These are phyloP conservation scores for Candida khao-thaluensis DNA, from an alignment of 805 yeast species.

Conservation along the genomic window DNA sequence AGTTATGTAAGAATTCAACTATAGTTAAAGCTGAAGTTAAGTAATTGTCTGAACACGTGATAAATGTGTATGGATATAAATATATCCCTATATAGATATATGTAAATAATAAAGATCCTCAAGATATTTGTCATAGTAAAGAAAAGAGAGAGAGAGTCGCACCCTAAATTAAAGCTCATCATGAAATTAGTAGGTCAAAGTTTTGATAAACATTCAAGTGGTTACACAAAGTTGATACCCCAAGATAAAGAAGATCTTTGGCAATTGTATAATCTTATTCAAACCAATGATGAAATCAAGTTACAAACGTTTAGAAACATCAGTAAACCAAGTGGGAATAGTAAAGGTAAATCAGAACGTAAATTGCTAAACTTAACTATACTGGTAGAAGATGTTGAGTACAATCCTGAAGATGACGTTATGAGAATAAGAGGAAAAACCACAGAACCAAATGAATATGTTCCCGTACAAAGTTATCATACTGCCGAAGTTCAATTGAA, in stretches of 20 bases:
- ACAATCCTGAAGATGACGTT: constrained; percentile 71
- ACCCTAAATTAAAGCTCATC: no score
- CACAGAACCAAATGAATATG: constrained; percentile 63
- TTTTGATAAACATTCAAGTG: constrained; percentile 19
- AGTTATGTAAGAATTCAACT: constrained; percentile 69
- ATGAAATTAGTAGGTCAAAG: constrained; percentile 55
- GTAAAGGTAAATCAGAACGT: constrained; percentile 58
- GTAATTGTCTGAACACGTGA: no score
- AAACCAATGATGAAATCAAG: constrained; percentile 70
- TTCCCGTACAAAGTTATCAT: constrained; percentile 83
- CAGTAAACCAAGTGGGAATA: constrained; percentile 35
- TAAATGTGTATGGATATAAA: no score
- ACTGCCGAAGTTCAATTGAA: constrained; percentile 78
- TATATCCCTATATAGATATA: no score
- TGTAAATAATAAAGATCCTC: no score
- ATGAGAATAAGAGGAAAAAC: constrained; percentile 82
- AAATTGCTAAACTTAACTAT: constrained; percentile 47
- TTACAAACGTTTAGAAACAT: constrained; percentile 69
- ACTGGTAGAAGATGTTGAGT: constrained; percentile 68
- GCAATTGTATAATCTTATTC: constrained; percentile 78
- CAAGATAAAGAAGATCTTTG: constrained; percentile 92
- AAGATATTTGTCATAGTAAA: no score
- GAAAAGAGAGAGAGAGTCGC: no score
- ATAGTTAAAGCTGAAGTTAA: constrained; percentile 72
- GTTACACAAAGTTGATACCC: constrained; percentile 54